phyloP scores from a whole-genome alignment of 768 basidiomycete genomes.

The Termitomyces sp. region DNA sequence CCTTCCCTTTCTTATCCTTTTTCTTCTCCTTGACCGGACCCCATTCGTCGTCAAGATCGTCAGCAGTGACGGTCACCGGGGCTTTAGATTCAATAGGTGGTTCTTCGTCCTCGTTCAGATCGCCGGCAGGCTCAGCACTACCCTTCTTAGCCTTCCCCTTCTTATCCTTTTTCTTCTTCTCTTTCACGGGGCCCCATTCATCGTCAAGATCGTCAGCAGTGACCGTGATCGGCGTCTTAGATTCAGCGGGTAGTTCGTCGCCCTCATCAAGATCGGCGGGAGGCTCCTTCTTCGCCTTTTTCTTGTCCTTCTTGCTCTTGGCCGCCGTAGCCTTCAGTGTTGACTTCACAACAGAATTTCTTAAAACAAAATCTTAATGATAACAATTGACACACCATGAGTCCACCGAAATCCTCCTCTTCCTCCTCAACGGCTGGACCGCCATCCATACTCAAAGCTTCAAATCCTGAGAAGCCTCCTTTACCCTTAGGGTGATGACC shows the following conservation, averaged over 20 bases:
- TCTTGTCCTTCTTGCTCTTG: slow-evolving; percentile 53
- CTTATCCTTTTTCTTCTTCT: slow-evolving; percentile 54
- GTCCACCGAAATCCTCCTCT: slow-evolving; percentile 67
- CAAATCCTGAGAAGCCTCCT: slow-evolving; percentile 48
- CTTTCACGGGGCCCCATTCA: too few species aligned
- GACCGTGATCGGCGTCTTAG: slow-evolving; percentile 41
- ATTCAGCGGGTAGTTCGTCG: slow-evolving; percentile 22
- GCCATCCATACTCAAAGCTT: slow-evolving; percentile 43
- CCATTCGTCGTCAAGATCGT: slow-evolving; percentile 74
- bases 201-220: too few species aligned
- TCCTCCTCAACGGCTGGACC: slow-evolving; percentile 41
- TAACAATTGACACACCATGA: slow-evolving; percentile 54
- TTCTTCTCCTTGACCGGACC: slow-evolving; percentile 58
- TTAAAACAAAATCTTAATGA: background rate
- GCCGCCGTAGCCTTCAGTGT: slow-evolving; percentile 52
- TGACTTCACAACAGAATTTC: slow-evolving; percentile 40
- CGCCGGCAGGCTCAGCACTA: slow-evolving; percentile 20
- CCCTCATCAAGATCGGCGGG: slow-evolving; percentile 26
- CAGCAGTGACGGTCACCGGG: slow-evolving; percentile 56
- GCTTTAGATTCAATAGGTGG: slow-evolving; percentile 31
- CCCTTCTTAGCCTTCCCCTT: slow-evolving; percentile 52
- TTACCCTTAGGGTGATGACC: slow-evolving; percentile 19
- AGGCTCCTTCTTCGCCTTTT: slow-evolving; percentile 48
- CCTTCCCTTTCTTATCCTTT: slow-evolving; percentile 58
- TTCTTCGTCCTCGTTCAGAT: slow-evolving; percentile 25